Evolutionary conservation across 768 basidiomycete genomes (phyloP), one percentile per base, ranked within the genome.

Genomic region (Russula virescens): DNA sequence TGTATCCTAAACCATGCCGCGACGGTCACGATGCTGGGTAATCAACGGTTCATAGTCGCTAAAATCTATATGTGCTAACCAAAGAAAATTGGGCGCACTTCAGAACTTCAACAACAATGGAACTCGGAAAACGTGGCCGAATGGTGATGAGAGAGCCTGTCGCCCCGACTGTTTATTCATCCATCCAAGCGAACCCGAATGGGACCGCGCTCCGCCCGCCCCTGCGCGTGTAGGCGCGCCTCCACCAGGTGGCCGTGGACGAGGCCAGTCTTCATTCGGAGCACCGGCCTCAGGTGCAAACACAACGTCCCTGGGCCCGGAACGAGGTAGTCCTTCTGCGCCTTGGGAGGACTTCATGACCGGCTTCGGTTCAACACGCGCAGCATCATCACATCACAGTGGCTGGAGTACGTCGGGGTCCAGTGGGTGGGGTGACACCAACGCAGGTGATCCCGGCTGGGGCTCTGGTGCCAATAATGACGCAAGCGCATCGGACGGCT

Each of bases 41-140:
- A 61, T 48, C 0, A 11, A 35, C n/a, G 6, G 5, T 34, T 14
- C 25, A 9, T 28, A 47, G 23, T 19, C 19, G 5, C 35, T 14
- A 18, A n/a, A 23, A 13, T 19, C 38, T 11, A n/a, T 55, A 26
- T 23, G 16, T 42, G 7, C 23, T 55, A 25, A 55, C 53, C 11
- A 53, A 49, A 31, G 40, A 19, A 31, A 40, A 40, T 51, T 21
- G 7, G 13, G 5, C 23, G 8, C 10, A 7, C 21, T n/a, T 18
- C 26, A 64, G 63, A 64, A 64, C 58, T 64, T 64, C 18, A 35
- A 64, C 11, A 38, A 49, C 0, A 49, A 60, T 38, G 63, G 63
- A 34, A 49, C 58, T 26, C 52, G 63, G 19, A 64, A 60, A 48
- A 28, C 19, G 31, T 26, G n/a, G 50, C 0, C 51, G 10, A 55